A percentile compares a stretch with the other conserved stretches of the same genome.
phyloP scores from a whole-genome alignment of 495 filamentous ascomycete genomes.

The Penicillium cinerascens region DNA sequence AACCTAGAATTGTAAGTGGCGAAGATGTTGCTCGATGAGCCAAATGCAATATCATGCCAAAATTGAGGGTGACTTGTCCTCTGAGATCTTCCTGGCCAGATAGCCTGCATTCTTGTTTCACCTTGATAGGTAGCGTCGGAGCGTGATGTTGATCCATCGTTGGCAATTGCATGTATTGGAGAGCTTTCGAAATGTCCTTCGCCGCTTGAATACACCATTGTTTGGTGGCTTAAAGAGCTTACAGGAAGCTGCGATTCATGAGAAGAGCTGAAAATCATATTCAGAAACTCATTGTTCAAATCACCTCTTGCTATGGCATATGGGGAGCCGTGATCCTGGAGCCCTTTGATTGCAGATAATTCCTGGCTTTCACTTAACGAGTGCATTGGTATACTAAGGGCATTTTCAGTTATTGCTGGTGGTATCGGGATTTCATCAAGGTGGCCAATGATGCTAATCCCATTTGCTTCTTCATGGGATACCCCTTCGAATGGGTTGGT shows the following conservation, averaged over 20 bases:
- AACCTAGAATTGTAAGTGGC: neutral
- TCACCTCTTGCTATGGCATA: no score
- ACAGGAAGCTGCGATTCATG: neutral
- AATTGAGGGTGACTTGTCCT: neutral
- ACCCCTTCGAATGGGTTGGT: neutral
- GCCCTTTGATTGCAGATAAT: no score
- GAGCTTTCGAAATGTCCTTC: no score
- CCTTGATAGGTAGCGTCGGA: no score
- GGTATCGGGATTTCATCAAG: neutral
- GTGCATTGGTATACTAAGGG: neutral
- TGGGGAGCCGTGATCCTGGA: no score
- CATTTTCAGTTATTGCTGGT: neutral
- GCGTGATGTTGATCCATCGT: no score
- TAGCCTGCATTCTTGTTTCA: neutral
- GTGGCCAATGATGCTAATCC: neutral
- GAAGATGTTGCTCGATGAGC: slow-evolving; percentile 3
- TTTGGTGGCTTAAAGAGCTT: no score
- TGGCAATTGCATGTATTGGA: no score
- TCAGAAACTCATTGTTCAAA: neutral
- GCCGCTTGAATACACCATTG: no score
- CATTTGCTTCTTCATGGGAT: neutral
- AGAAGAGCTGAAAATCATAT: neutral
- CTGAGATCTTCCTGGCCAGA: neutral
- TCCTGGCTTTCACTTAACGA: no score
- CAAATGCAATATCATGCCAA: slow-evolving; percentile 4